These are phyloP conservation scores for Zea luxurians DNA, from an alignment of 176 grass and related monocot genomes.

Conservation along the genomic window DNA sequence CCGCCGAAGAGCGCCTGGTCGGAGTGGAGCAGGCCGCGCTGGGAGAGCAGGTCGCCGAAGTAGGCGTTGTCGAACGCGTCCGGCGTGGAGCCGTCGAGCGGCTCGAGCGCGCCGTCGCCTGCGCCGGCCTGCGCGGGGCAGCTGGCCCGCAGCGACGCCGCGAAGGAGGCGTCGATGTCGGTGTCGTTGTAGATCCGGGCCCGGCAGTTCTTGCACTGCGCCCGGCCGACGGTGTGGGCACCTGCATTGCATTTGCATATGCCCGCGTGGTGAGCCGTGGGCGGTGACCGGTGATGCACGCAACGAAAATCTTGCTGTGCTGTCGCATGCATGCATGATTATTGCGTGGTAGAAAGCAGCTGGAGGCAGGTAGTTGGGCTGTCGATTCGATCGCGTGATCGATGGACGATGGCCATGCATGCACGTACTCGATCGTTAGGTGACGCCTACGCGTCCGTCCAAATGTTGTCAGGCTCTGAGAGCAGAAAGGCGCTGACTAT, in stretches of 20 bases:
- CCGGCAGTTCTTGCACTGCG: slow-evolving; percentile 59
- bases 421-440: not conserved
- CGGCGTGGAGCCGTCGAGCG: slow-evolving; percentile 43
- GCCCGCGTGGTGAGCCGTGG: not conserved
- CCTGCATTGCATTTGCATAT: slow-evolving; percentile 23
- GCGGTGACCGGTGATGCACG: not conserved
- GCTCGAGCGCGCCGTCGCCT: slow-evolving; percentile 29
- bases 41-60: slow-evolving; percentile 41
- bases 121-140: slow-evolving; percentile 54
- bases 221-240: slow-evolving; percentile 75
- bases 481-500: too few relatives aligned
- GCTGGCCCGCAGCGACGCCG: slow-evolving; percentile 27
- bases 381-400: not conserved
- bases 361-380: slow-evolving; percentile 15
- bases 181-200: slow-evolving; percentile 68
- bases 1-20: slow-evolving; percentile 57
- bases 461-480: not conserved
- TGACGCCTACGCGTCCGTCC: slow-evolving; percentile 6
- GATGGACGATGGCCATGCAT: not conserved
- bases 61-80: slow-evolving; percentile 56
- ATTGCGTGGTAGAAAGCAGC: not conserved
- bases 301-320: not conserved
- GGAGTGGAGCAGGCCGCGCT: slow-evolving; percentile 50
- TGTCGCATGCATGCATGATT: slow-evolving; percentile 1
- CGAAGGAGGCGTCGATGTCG: slow-evolving; percentile 53